Evolutionary conservation across 2,329 filamentous ascomycete species (phyloP), one percentile per base, ranked within the genome.

Genomic region (Neonectria hederae): DNA sequence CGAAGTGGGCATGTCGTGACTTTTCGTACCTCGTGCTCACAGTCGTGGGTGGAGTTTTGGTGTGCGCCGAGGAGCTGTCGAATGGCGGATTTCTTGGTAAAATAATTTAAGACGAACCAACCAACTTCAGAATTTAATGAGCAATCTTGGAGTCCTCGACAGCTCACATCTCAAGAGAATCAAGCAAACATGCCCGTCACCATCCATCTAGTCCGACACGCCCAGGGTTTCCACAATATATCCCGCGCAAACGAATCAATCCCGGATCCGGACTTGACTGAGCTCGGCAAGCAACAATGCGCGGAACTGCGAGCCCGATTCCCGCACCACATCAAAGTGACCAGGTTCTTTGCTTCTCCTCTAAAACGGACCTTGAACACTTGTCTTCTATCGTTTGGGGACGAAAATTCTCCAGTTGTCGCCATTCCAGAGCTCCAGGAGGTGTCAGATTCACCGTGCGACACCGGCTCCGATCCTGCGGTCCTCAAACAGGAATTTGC

Each of bases 121-220:
- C 30, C 11, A 32, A 11, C 11, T 13, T 13, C 30, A 11, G 10
- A 4, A 4, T 11, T 32, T 13, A 32, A 32, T 32, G 3, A 11
- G 30, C 5, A 32, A 32, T 11, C 4, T 32, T 32, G 9, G 1
- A 13, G 1, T 32, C 9, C 10, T 28, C 5, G 11, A 13, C 3
- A 32, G 11, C 30, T 3, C 30, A 13, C 3, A 32, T 32, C 30
- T 3, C 30, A 38, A 38, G 30, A 10, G 8, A 42, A 19, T 21
- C 17, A 32, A 10, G n/a, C n/a, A 9, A 38, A 17, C 22, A 63
- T 63, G 61, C 61, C 61, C 7, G 51, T 59, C 55, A 59, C 61
- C 14, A 52, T 63, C 26, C 55, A 63, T 45, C 51, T 63, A 2
- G 61, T 63, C 48, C 61, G 61, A 45, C 61, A 63, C 49, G 61